Percentiles rank a stretch among this genome's conserved stretches.
phyloP scores from a whole-genome alignment of 768 basidiomycete genomes.

The Boletus rubropictus region DNA sequence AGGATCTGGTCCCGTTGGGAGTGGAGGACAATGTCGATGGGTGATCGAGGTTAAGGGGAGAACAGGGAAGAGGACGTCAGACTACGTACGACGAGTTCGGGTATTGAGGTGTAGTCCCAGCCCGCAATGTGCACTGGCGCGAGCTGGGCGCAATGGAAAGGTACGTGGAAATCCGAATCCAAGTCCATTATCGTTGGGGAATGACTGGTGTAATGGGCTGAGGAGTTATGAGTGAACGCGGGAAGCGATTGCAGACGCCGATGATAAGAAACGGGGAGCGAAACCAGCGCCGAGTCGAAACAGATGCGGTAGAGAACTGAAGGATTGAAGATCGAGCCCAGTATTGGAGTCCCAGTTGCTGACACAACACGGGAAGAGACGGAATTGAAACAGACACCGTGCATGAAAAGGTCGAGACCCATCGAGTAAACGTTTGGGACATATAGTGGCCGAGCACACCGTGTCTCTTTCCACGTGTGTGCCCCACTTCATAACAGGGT shows the following conservation, averaged over 20 bases:
- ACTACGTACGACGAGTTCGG: constrained; percentile 25
- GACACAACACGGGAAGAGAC: constrained; percentile 9
- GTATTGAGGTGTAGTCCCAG: constrained; percentile 25
- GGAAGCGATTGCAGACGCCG: neutral
- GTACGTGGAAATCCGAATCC: constrained; percentile 22
- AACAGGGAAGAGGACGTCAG: neutral
- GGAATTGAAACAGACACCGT: constrained; percentile 8
- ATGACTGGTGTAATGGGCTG: neutral
- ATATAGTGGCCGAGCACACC: neutral
- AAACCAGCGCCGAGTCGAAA: neutral
- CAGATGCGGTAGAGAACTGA: neutral
- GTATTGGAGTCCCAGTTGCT: neutral
- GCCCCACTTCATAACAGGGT: neutral
- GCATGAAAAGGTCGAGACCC: constrained; percentile 2
- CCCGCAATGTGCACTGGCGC: constrained; percentile 24
- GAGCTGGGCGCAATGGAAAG: constrained; percentile 28
- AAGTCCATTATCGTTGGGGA: constrained; percentile 14
- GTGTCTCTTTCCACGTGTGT: neutral
- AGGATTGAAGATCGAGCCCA: neutral
- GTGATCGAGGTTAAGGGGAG: neutral
- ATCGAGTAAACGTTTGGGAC: no score
- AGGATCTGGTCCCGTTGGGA: constrained; percentile 12
- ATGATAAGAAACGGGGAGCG: neutral
- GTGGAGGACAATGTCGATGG: neutral
- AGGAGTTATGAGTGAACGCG: neutral